phyloP scores from a whole-genome alignment of 1,284 basidiomycete species.

The Cutaneotrichosporon daszewskae region DNA sequence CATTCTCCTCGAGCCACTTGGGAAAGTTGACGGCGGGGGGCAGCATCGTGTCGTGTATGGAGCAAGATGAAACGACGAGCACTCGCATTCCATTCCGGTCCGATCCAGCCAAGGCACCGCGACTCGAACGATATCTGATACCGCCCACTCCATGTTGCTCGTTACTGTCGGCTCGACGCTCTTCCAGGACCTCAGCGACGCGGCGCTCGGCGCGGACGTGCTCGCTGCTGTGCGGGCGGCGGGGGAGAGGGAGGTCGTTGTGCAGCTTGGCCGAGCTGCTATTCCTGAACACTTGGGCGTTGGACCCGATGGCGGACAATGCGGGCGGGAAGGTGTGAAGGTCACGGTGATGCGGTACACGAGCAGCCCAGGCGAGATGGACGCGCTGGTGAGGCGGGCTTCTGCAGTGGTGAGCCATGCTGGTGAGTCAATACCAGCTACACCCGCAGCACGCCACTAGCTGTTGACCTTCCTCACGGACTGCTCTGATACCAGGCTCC shows the following conservation, averaged over 20 bases:
- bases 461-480: not conserved
- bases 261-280: constrained; percentile 66
- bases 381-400: constrained; percentile 59
- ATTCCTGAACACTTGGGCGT: constrained; percentile 43
- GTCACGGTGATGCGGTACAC: constrained; percentile 69
- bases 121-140: too few relatives aligned
- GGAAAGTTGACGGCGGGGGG: constrained; percentile 68
- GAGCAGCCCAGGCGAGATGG: constrained; percentile 53
- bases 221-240: constrained; percentile 54
- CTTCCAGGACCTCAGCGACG: constrained; percentile 68
- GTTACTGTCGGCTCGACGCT: constrained; percentile 85
- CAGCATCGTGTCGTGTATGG: constrained; percentile 21
- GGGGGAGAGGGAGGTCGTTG: constrained; percentile 58
- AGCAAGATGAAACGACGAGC: too few relatives aligned
- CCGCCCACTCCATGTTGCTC: too few relatives aligned
- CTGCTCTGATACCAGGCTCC: constrained; percentile 58
- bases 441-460: too few relatives aligned
- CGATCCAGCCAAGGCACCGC: not conserved
- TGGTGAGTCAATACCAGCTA: constrained; percentile 55
- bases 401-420: constrained; percentile 88
- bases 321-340: constrained; percentile 39
- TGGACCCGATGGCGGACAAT: constrained; percentile 11
- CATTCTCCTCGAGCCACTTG: constrained; percentile 76
- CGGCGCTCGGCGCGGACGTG: constrained; percentile 57
- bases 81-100: not conserved